These are phyloP conservation scores for Thalassiosira mediterranea DNA, from an alignment of 352 stramenopile genomes.

Conservation along the genomic window DNA sequence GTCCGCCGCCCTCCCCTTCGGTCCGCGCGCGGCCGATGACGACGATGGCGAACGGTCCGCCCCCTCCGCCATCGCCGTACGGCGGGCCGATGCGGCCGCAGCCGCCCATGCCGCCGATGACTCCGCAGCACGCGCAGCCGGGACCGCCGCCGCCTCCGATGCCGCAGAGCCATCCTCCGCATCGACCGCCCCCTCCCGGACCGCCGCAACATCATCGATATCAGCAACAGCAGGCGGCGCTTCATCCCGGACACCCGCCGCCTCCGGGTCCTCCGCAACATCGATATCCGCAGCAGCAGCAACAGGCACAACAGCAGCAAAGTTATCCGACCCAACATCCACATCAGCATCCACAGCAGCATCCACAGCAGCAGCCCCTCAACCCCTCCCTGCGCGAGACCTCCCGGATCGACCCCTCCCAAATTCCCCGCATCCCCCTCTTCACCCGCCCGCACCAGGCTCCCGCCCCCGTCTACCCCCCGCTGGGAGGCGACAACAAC, in stretches of 20 bases:
- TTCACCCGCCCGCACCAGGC: slow-evolving; percentile 52
- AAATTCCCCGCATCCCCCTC: slow-evolving; percentile 57
- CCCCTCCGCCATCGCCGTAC: background rate
- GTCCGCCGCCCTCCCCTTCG: too few species aligned
- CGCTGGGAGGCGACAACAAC: slow-evolving; percentile 21
- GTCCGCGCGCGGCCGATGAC: too few species aligned
- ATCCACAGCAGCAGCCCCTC: slow-evolving; percentile 21
- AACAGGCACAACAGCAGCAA: background rate
- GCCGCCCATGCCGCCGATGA: background rate
- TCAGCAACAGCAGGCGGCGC: too few species aligned
- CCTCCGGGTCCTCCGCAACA: too few species aligned
- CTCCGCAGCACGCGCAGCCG: background rate
- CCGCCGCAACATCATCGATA: too few species aligned
- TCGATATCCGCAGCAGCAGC: background rate
- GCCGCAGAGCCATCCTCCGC: too few species aligned
- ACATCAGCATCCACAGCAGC: slow-evolving; percentile 15
- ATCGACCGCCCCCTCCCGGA: too few species aligned
- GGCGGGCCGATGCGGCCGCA: background rate
- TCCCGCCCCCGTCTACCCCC: slow-evolving; percentile 45
- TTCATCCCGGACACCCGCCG: too few species aligned
- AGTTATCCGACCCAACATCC: background rate
- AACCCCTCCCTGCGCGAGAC: background rate
- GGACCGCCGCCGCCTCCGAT: background rate
- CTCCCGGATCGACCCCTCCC: slow-evolving; percentile 43
- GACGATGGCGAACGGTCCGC: too few species aligned